Evolutionary conservation across 805 yeast genomes (phyloP), one percentile per base, ranked within the genome.

Genomic region (Metschnikowia drakensbergensis): DNA sequence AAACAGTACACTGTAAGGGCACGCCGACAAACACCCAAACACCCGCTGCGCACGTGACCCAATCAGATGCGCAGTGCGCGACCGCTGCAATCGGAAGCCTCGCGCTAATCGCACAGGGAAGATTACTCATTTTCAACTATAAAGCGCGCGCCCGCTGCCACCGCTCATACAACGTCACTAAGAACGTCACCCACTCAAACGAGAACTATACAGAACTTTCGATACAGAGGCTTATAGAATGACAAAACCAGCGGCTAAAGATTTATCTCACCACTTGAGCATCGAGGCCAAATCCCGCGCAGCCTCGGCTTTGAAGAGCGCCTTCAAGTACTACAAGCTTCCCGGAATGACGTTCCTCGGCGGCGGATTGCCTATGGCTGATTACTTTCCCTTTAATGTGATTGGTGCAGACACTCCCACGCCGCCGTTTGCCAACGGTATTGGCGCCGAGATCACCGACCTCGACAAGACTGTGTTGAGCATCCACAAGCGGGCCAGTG

Each of bases 331-430:
- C 72, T 85, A 74, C 61, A 72, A 74, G 37, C 77, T 80, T 54
- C 96, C 96, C 31, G 81, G 84, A 46, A 75, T 94, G 62, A 83
- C 89, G 48, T 91, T 90, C 64, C 79, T 92, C 48, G 98, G 97
- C 47, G 99, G 98, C 59, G 99, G 99, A 6, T 79, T 92, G 58
- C 99, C 99, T 10, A 72, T 88, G 65, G 73, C 96, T 26, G 92
- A 86, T 54, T 86, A 88, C 69, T 92, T 92, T 79, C 98, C 99
- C 38, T 88, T 92, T 79, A 88, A 90, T 60, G 80, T 82, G 55
- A 65, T 92, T 49, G 65, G 76, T 23, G 84, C 86, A 10, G 81
- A 80, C 48, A 74, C 89, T 5, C 96, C 96, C 48, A 75, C 82
- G 9, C 86, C 94, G 23, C 95, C 96, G 1, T 92, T 90, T 65